Conservation (phyloP, 495 filamentous ascomycete species). For the Articulospora tetracladia region DNA sequence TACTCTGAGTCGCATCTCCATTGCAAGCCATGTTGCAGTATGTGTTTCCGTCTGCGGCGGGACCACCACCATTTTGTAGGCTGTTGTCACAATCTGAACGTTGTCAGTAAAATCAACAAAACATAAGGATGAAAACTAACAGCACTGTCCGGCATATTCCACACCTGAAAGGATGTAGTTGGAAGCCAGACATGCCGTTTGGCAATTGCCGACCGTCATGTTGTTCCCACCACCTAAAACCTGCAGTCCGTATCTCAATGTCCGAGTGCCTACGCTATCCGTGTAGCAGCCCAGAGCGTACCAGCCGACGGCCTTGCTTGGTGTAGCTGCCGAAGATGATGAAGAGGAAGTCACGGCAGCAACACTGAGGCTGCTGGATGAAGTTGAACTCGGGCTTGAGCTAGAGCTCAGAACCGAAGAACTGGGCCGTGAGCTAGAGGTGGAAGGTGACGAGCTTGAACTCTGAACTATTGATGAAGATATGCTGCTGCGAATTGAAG, state of each 20-base stretch:
- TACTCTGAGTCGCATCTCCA: constrained; percentile 29
- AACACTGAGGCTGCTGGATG: not conserved
- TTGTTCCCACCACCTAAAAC: not conserved
- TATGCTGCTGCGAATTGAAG: not conserved
- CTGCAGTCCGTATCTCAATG: not conserved
- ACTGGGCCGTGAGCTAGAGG: not conserved
- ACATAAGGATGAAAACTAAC: not conserved
- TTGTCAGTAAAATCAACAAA: not conserved
- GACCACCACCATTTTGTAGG: constrained; percentile 26
- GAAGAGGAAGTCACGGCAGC: not conserved
- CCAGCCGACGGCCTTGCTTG: not conserved
- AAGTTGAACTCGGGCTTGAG: not conserved
- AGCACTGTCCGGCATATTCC: constrained; percentile 66
- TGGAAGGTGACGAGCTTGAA: not conserved
- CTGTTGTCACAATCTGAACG: constrained; percentile 40
- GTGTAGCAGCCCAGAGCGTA: not conserved
- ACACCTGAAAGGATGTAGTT: constrained; percentile 55
- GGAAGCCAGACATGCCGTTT: constrained; percentile 44
- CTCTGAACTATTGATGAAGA: not conserved
- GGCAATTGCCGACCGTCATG: constrained; percentile 51
- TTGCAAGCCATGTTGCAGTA: constrained; percentile 4
- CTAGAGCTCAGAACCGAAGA: not conserved
- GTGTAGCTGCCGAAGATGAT: not conserved
- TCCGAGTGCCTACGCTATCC: not conserved
- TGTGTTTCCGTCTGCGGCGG: constrained; percentile 3